Conservation (phyloP, 192 early-diverging fungal genomes). For the Podila clonocystis region DNA sequence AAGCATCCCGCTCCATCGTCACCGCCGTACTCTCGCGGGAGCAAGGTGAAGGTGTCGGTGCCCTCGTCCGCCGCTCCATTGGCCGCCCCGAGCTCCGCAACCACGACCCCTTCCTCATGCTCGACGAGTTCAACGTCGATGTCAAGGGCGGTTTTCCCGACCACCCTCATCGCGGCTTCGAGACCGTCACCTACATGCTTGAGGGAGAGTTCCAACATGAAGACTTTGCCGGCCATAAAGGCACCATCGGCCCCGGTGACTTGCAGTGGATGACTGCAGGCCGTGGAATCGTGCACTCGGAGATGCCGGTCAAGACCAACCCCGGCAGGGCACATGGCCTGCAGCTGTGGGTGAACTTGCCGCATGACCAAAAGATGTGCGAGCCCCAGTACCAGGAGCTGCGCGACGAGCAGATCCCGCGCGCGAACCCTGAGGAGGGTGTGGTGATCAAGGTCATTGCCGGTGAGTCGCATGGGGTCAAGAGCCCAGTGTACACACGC, state of each 20-base stretch:
- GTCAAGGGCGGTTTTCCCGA: constrained; percentile 61
- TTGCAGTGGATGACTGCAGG: constrained; percentile 81
- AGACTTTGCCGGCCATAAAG: constrained; percentile 78
- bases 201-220: constrained; percentile 73
- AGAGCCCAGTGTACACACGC: constrained; percentile 72
- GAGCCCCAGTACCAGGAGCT: constrained; percentile 77
- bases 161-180: constrained; percentile 83
- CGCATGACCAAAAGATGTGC: constrained; percentile 72
- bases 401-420: constrained; percentile 66
- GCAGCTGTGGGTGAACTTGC: constrained; percentile 80
- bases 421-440: constrained; percentile 60
- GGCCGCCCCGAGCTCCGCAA: constrained; percentile 56
- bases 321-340: constrained; percentile 49
- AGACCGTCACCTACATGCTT: constrained; percentile 78
- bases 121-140: constrained; percentile 29
- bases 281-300: constrained; percentile 74
- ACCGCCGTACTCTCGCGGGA: constrained; percentile 4
- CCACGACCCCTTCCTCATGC: constrained; percentile 47
- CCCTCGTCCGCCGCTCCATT: constrained; percentile 80
- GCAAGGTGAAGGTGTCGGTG: constrained; percentile 82
- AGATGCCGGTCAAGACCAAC: constrained; percentile 62
- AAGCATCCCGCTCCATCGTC: constrained; percentile 1
- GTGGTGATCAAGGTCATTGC: constrained; percentile 84
- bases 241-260: constrained; percentile 65
- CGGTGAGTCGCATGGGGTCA: constrained; percentile 75